A percentile compares a stretch with the other conserved stretches of the same genome.
These are phyloP conservation scores for Endotrypanum monterogeii DNA, from an alignment of 208 protist species.

Conservation along the genomic window DNA sequence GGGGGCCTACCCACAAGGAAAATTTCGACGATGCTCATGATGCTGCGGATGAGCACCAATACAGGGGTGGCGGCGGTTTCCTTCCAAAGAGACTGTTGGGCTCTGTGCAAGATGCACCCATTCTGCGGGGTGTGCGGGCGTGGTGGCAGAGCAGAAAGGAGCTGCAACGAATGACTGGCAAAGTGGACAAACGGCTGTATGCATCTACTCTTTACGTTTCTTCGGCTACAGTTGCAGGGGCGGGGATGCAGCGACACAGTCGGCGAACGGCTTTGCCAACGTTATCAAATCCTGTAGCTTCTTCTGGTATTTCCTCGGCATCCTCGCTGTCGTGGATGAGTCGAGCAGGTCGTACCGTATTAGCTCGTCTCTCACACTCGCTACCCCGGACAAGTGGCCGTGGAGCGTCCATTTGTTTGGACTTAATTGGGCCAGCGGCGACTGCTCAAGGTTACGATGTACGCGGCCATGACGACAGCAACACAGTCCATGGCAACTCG, in stretches of 20 bases:
- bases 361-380: conserved; percentile 17
- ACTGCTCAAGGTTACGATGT: not conserved
- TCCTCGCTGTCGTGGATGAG: conserved; percentile 10
- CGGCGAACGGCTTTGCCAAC: too few species aligned
- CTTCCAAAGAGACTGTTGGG: not conserved
- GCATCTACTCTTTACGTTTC: not conserved
- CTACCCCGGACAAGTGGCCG: conserved; percentile 17
- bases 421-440: conserved; percentile 4
- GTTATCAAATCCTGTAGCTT: too few species aligned
- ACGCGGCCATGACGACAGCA: not conserved
- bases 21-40: not conserved
- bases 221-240: not conserved
- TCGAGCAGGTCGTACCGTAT: not conserved
- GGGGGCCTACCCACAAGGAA: not conserved
- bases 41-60: not conserved
- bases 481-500: not conserved
- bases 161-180: not conserved
- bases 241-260: not conserved
- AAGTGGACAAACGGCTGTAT: not conserved
- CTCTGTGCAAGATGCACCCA: not conserved
- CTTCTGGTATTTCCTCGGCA: not conserved
- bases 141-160: conserved; percentile 18
- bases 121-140: conserved; percentile 14
- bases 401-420: not conserved
- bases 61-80: not conserved